Percentiles rank a stretch among this genome's conserved stretches.
phyloP scores from a whole-genome alignment of 345 rosid genomes.

The Salix suchowensis region DNA sequence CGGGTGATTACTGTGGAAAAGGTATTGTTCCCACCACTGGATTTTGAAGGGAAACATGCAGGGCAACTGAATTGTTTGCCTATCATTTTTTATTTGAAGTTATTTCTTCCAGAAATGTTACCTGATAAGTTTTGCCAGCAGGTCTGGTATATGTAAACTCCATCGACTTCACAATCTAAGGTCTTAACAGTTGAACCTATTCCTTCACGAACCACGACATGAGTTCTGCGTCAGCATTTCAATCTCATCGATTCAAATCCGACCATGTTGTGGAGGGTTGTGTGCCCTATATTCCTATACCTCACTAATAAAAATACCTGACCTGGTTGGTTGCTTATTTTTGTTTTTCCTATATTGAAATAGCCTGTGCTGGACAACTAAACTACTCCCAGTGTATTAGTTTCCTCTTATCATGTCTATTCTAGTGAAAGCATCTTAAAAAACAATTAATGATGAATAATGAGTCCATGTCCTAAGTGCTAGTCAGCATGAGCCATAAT shows the following conservation, averaged over 20 bases:
- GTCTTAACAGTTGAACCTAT: slow-evolving; percentile 55
- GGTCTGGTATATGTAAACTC: slow-evolving; percentile 64
- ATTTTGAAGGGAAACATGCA: background rate
- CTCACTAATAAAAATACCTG: slow-evolving; percentile 32
- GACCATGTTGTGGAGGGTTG: slow-evolving; percentile 48
- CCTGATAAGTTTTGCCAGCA: slow-evolving; percentile 68
- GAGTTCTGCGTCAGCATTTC: slow-evolving; percentile 53
- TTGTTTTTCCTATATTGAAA: slow-evolving; percentile 6
- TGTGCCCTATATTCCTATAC: slow-evolving; percentile 39
- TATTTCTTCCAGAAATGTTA: slow-evolving; percentile 27
- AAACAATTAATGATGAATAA: background rate
- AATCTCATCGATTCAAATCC: slow-evolving; percentile 54
- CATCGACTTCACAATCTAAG: slow-evolving; percentile 66
- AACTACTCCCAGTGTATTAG: slow-evolving; percentile 4
- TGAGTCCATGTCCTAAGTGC: background rate
- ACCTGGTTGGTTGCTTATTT: slow-evolving; percentile 25
- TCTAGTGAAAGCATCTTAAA: slow-evolving; percentile 1
- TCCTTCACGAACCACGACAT: slow-evolving; percentile 35
- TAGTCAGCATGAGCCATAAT: background rate
- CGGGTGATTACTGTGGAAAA: slow-evolving; percentile 58
- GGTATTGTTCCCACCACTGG: slow-evolving; percentile 29
- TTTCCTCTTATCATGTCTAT: slow-evolving; percentile 14
- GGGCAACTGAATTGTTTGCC: slow-evolving; percentile 9
- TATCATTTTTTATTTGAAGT: slow-evolving; percentile 9
- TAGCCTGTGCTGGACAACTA: slow-evolving; percentile 1